phyloP scores from a whole-genome alignment of 1,284 basidiomycete genomes.

The Somion occarium region DNA sequence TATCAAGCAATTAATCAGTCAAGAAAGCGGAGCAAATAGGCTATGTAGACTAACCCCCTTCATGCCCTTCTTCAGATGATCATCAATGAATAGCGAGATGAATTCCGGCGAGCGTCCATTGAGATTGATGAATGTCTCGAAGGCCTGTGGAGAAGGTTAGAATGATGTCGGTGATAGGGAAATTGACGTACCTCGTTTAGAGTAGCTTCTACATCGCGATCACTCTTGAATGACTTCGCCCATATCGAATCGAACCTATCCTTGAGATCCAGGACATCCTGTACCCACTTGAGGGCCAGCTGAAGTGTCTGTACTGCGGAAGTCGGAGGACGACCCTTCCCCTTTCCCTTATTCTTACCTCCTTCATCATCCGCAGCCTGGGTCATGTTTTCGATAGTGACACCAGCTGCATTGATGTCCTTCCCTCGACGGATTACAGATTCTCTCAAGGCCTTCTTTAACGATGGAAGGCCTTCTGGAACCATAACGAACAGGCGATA shows the following conservation, averaged over 20 bases:
- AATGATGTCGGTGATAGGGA: slow-evolving; percentile 3
- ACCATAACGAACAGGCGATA: slow-evolving; percentile 80
- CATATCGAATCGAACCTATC: slow-evolving; percentile 86
- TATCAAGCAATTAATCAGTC: slow-evolving; percentile 26
- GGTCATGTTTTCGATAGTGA: slow-evolving; percentile 32
- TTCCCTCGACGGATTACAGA: slow-evolving; percentile 78
- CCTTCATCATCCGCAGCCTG: slow-evolving; percentile 31
- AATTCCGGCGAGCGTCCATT: slow-evolving; percentile 91
- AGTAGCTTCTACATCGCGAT: slow-evolving; percentile 79
- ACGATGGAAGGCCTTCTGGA: slow-evolving; percentile 56
- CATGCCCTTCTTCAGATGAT: slow-evolving; percentile 92
- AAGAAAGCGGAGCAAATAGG: not conserved
- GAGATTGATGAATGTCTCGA: slow-evolving; percentile 88
- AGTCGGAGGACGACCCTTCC: slow-evolving; percentile 55
- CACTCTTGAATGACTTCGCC: slow-evolving; percentile 64
- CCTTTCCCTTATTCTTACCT: slow-evolving; percentile 40
- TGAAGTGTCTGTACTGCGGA: slow-evolving; percentile 42
- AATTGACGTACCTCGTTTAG: slow-evolving; percentile 73
- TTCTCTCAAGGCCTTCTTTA: slow-evolving; percentile 71
- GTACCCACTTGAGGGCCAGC: slow-evolving; percentile 89
- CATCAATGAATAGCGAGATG: slow-evolving; percentile 96
- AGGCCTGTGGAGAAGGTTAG: slow-evolving; percentile 55
- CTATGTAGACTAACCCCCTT: slow-evolving; percentile 71
- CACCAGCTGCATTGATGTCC: slow-evolving; percentile 61
- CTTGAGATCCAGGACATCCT: slow-evolving; percentile 88